Base-by-base conservation (phyloP, 208 protist species). In the Crithidia expoeki region DNA sequence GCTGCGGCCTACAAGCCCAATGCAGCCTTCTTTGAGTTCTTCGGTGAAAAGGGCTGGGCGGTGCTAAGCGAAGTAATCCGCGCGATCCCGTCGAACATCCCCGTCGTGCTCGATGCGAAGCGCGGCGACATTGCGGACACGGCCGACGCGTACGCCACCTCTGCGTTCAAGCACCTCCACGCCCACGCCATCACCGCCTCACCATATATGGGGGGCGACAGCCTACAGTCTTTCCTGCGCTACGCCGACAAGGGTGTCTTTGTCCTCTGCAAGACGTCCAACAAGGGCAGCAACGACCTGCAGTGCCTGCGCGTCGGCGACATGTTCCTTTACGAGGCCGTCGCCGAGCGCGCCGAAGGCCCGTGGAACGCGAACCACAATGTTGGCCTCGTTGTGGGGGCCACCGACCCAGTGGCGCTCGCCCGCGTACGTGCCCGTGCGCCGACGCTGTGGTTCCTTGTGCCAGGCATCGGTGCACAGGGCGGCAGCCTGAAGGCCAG, bases 1-100 rank as follows among this genome's bases (percentile, higher is more conserved):
- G 88, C 91, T 44, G 91, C 91, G 17, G 88, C 86, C 30, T 96
- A 92, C 75, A 96, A 96, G 76, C 91, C 91, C 40, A 96, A 96
- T 72, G 91, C 88, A 10, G 91, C 91, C 51, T 96, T 96, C 73
- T 96, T 96, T 62, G 91, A 96, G 77, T 70, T 83, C 51, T 93
- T 92, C 57, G 91, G 91, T 4, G 65, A 68, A 25, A 64, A 90
- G 53, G 91, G 91, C 7, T 96, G 91, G 91, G 57, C 68, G 23
- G 86, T 81, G 57, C 78, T 96, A 60, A 50, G 60, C 27, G 68
- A 86, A 36, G 76, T 96, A 16, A 92, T 96, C 57, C 65, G 65
- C 9, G 46, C 85, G 68, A 66, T 96, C 50, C 91, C 91, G 17
- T 21, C 76, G 11, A 68, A 88, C 55, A 96, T 96, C 61, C 88